phyloP scores from a whole-genome alignment of 805 yeast genomes.

The Candida chilensis region DNA sequence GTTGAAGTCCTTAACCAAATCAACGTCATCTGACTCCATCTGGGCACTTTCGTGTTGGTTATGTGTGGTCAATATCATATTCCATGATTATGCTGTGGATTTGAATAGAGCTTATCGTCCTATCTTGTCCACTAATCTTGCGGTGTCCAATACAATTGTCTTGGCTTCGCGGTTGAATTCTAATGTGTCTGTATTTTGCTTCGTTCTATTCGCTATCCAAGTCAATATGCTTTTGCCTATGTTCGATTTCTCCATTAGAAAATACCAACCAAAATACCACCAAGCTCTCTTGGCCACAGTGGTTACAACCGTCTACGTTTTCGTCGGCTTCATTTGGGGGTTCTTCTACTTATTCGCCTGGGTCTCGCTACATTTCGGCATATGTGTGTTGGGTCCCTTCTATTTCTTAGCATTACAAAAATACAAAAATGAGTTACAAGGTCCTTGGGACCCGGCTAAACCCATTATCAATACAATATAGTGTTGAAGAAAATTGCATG shows the following conservation, averaged over 20 bases:
- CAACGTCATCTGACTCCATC: conserved; percentile 89
- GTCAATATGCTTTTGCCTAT: conserved; percentile 66
- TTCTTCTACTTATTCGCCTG: conserved; percentile 34
- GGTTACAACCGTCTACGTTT: conserved; percentile 16
- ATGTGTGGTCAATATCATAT: conserved; percentile 54
- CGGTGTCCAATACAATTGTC: conserved; percentile 81
- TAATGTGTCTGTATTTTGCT: conserved; percentile 73
- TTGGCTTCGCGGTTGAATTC: conserved; percentile 79
- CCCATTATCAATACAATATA: no score
- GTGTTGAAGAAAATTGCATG: no score
- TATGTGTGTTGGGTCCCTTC: conserved; percentile 53
- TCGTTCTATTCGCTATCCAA: conserved; percentile 66
- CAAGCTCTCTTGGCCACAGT: conserved; percentile 17
- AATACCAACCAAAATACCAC: conserved; percentile 19
- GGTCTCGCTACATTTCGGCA: conserved; percentile 35
- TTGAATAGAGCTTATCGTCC: conserved; percentile 23
- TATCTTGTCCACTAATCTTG: conserved; percentile 70
- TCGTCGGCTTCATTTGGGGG: conserved; percentile 29
- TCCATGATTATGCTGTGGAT: conserved; percentile 60
- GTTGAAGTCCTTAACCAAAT: conserved; percentile 74
- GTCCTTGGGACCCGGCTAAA: conserved; percentile 89
- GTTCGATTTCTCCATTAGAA: conserved; percentile 52
- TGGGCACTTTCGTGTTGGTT: conserved; percentile 89
- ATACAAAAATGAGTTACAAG: conserved; percentile 79
- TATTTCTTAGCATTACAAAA: conserved; percentile 66